A percentile compares a stretch with the other conserved stretches of the same genome.
phyloP scores from a whole-genome alignment of 192 early-diverging fungal species.

The Gryganskiella cystojenkinii region DNA sequence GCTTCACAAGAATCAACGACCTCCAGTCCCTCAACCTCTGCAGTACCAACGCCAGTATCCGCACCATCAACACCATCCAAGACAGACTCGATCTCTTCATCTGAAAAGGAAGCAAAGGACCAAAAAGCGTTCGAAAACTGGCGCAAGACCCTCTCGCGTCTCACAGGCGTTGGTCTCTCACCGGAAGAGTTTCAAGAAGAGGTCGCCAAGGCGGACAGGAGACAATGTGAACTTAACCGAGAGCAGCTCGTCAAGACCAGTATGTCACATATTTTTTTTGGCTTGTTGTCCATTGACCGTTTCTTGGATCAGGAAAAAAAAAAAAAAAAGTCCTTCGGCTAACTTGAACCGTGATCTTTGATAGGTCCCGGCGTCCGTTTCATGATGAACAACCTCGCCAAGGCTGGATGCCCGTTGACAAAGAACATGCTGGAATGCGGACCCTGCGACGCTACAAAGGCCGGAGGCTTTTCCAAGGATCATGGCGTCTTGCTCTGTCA shows the following conservation, averaged over 20 bases:
- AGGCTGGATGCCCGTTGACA: constrained; percentile 70
- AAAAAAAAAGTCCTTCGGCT: not conserved
- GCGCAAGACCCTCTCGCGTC: constrained; percentile 65
- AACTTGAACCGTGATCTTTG: not conserved
- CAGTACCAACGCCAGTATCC: not conserved
- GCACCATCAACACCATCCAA: not conserved
- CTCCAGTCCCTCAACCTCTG: not conserved
- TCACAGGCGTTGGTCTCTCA: constrained; percentile 70
- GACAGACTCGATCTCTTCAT: not conserved
- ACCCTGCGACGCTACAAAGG: constrained; percentile 82
- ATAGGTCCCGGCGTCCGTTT: constrained; percentile 87
- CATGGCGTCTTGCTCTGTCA: constrained; percentile 89
- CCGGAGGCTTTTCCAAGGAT: constrained; percentile 89
- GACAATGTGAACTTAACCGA: constrained; percentile 81
- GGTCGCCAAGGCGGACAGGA: constrained; percentile 62
- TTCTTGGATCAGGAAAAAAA: not conserved
- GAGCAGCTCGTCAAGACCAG: constrained; percentile 77
- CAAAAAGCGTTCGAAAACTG: constrained; percentile 71
- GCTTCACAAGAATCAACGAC: no score
- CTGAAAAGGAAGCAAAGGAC: constrained; percentile 56
- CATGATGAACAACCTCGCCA: constrained; percentile 82
- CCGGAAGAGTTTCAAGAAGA: constrained; percentile 62
- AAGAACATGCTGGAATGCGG: constrained; percentile 79
- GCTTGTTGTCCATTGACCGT: not conserved
- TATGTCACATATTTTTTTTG: constrained; percentile 26